Conservation (phyloP, 2,329 filamentous ascomycete genomes). For the Zasmidium citrigriseum region DNA sequence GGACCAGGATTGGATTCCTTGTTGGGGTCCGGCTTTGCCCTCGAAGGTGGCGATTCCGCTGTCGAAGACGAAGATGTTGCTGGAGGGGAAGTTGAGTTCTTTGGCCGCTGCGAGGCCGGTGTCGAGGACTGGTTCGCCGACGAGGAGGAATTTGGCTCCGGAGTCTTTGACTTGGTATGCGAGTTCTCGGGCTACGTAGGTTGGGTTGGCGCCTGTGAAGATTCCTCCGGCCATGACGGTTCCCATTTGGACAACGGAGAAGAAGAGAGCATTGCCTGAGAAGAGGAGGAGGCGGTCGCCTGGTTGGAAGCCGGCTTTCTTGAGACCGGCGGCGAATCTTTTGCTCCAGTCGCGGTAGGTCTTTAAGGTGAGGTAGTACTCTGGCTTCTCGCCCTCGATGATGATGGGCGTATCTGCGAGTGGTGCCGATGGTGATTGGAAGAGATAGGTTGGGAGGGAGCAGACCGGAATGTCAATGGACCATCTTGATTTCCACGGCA, state of each 20-base stretch:
- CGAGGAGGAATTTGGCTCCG: slow-evolving; percentile 66
- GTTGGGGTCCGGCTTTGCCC: slow-evolving; percentile 1
- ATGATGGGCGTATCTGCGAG: slow-evolving; percentile 47
- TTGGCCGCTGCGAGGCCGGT: slow-evolving; percentile 67
- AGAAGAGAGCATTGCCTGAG: slow-evolving; percentile 72
- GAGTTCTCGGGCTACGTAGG: slow-evolving; percentile 69
- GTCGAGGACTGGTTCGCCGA: slow-evolving; percentile 64
- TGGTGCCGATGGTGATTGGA: slow-evolving; percentile 49
- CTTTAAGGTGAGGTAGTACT: slow-evolving; percentile 65
- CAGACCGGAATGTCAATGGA: slow-evolving; percentile 48
- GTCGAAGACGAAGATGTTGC: slow-evolving; percentile 67
- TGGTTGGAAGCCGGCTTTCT: slow-evolving; percentile 61
- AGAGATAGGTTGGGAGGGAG: slow-evolving; percentile 50
- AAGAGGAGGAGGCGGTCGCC: slow-evolving; percentile 75
- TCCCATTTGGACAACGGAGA: slow-evolving; percentile 69
- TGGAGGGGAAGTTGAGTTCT: slow-evolving; percentile 55
- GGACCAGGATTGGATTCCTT: slow-evolving; percentile 59
- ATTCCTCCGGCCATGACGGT: slow-evolving; percentile 75
- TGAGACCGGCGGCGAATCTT: slow-evolving; percentile 66
- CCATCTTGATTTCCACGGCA: slow-evolving; percentile 57
- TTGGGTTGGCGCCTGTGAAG: slow-evolving; percentile 75
- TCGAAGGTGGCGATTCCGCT: slow-evolving; percentile 36
- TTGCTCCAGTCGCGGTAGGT: slow-evolving; percentile 71
- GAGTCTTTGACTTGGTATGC: slow-evolving; percentile 75
- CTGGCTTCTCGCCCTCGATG: slow-evolving; percentile 67